Base-by-base conservation (phyloP, 805 yeast species). In the Yarrowia porcina region DNA sequence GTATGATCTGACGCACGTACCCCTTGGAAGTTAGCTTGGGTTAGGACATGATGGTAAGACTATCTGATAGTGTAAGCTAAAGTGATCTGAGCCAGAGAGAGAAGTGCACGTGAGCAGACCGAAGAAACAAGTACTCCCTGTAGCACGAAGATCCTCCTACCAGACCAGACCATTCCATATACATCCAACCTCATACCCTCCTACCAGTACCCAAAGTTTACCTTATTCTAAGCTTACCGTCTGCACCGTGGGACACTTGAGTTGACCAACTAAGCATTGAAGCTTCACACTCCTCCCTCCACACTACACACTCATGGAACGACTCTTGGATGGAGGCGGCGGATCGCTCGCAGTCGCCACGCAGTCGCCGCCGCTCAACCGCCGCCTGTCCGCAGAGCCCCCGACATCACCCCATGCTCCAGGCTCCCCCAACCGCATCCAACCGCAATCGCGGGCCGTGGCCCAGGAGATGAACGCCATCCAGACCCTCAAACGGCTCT, bases 401-500 rank as follows among this genome's bases (percentile, higher is more conserved):
- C 49, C 62, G 2, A 12, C 61, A 3, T 38, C 61, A 12, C 33
- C 61, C 17, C 21, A 36, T 18, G 17, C 42, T 11, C 44, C 57
- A 0, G 59, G 33, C 13, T 61, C 64, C 1, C 64, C 64, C 9
- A 18, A 28, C 49, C 32, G 30, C 27, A 56, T 56, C 39, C 69
- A n/a, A 63, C 68, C 27, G 71, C 75, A 30, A 39, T 39, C 47
- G 17, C 47, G 61, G 2, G 69, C 75, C 17, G 78, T 77, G 21
- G 77, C 75, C 61, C 79, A 76, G 66, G 80, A 77, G 66, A 70
- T 77, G 71, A 69, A 69, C 63, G 74, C 73, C 49, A 71, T 77
- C 33, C 77, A 77, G 65, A 71, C 76, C 11, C 69, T 77, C 42
- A 77, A 76, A 61, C 73, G 80, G 23, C 71, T 77, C 15, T 74